phyloP scores from a whole-genome alignment of 2,329 filamentous ascomycete species.

The Scedosporium boydii region DNA sequence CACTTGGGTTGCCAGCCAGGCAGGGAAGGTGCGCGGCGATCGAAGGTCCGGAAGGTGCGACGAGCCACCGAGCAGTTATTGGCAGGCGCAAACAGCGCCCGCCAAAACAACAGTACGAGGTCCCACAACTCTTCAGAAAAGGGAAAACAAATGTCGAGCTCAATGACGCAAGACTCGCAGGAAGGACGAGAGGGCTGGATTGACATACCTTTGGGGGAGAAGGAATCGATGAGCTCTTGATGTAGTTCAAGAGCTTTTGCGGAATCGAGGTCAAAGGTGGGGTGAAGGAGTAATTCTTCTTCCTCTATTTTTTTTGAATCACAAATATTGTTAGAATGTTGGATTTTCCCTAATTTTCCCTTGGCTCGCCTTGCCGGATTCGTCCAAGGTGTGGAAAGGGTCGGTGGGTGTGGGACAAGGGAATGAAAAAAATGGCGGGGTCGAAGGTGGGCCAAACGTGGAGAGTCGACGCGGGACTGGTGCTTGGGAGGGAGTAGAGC shows the following conservation, averaged over 20 bases:
- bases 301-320: conserved; percentile 14
- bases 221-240: conserved; percentile 4
- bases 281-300: conserved; percentile 18
- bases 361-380: conserved; percentile 18
- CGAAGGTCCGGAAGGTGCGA: neutral
- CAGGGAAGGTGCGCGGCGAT: neutral
- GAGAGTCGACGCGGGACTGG: neutral
- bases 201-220: conserved; percentile 4
- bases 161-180: neutral
- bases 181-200: neutral
- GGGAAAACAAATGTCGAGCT: neutral
- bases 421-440: conserved; percentile 14
- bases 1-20: neutral
- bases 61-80: neutral
- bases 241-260: conserved; percentile 2
- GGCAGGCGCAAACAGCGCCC: neutral
- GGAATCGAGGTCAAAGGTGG: conserved; percentile 8
- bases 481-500: neutral
- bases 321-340: neutral
- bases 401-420: conserved; percentile 11
- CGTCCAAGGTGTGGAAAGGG: conserved; percentile 21
- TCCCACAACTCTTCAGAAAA: too few relatives aligned
- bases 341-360: conserved; percentile 7
- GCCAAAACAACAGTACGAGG: neutral
- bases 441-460: conserved; percentile 9